phyloP scores from a whole-genome alignment of 345 rosid species.

The Citrus sinensis region DVS_A1.0 CM039163.1:123501-124000 shows the following conservation, averaged over 20 bases:
- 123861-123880: constrained; percentile 21
- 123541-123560: too few relatives aligned
- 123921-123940: constrained; percentile 11
- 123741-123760: background rate
- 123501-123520: too few relatives aligned
- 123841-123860: constrained; percentile 6
- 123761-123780: background rate
- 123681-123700: background rate
- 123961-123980: too few relatives aligned
- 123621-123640: too few relatives aligned
- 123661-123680: too few relatives aligned
- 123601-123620: too few relatives aligned
- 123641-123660: too few relatives aligned
- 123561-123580: too few relatives aligned
- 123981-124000: too few relatives aligned
- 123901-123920: background rate
- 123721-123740: too few relatives aligned
- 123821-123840: background rate
- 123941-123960: background rate
- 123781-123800: background rate
- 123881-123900: constrained; percentile 10
- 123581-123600: too few relatives aligned
- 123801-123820: background rate
- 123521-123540: too few relatives aligned
- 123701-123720: background rate